Evolutionary conservation across 352 stramenopile genomes (phyloP).

Genomic region (Pythium guiyangense): DNA sequence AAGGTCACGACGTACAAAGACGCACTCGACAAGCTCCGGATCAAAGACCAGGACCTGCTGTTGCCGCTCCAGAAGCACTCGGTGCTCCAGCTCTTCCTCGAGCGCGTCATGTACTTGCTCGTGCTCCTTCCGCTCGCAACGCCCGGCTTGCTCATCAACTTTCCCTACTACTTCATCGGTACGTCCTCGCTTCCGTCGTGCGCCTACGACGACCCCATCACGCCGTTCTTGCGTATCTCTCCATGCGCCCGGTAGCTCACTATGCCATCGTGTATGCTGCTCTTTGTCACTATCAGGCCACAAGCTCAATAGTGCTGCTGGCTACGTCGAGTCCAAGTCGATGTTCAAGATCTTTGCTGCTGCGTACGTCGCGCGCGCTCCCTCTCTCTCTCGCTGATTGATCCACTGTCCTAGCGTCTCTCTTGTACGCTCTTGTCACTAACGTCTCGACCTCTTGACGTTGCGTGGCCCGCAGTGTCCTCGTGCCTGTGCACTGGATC

Average conservation of each 20-base stretch:
- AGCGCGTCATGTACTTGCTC: constrained; percentile 59
- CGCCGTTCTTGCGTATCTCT: no score
- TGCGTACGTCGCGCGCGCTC: constrained; percentile 30
- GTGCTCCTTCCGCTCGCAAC: constrained; percentile 66
- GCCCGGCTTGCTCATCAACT: constrained; percentile 62
- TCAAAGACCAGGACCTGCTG: constrained; percentile 73
- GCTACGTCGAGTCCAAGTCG: constrained; percentile 68
- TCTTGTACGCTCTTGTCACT: neutral
- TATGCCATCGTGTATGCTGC: neutral
- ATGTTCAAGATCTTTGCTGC: constrained; percentile 82
- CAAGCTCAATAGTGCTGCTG: constrained; percentile 66
- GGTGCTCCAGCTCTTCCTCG: constrained; percentile 56
- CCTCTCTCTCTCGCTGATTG: no score
- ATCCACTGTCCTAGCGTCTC: neutral
- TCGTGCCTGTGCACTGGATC: constrained; percentile 67
- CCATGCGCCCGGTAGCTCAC: neutral
- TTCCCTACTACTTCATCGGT: constrained; percentile 80
- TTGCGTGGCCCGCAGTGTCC: constrained; percentile 26
- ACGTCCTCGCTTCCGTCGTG: constrained; percentile 13
- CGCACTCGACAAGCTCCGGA: constrained; percentile 40
- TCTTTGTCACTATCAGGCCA: constrained; percentile 22
- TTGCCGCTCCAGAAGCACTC: constrained; percentile 43
- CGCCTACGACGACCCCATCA: no score
- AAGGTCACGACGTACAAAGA: constrained; percentile 67
- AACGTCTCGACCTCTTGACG: constrained; percentile 5